phyloP scores from a whole-genome alignment of 2,329 filamentous ascomycete genomes.

The Penicillium hesseltinei region DNA sequence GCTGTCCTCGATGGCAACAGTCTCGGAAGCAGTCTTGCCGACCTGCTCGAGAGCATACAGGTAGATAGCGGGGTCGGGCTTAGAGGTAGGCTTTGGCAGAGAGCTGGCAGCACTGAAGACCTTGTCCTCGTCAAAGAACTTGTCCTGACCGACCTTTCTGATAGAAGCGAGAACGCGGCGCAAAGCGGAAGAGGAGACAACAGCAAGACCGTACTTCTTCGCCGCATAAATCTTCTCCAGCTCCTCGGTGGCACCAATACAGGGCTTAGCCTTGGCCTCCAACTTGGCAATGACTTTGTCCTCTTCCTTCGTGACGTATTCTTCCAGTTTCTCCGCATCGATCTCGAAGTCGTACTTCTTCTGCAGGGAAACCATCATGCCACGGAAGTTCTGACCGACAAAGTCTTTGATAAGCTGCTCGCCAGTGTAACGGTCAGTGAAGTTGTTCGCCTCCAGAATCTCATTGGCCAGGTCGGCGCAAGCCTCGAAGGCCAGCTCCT shows the following conservation, averaged over 20 bases:
- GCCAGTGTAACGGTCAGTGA: constrained; percentile 71
- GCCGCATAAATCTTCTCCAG: constrained; percentile 63
- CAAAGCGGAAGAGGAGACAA: constrained; percentile 78
- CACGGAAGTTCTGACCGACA: constrained; percentile 91
- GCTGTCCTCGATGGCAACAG: constrained; percentile 82
- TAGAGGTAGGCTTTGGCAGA: constrained; percentile 75
- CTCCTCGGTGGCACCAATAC: constrained; percentile 65
- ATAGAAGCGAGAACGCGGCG: constrained; percentile 75
- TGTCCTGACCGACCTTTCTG: constrained; percentile 73
- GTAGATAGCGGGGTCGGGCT: constrained; percentile 90
- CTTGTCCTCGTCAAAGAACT: constrained; percentile 72
- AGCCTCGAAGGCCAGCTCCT: constrained; percentile 86
- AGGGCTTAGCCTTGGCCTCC: constrained; percentile 64
- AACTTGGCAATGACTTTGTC: constrained; percentile 82
- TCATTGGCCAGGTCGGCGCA: constrained; percentile 87
- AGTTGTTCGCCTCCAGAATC: constrained; percentile 67
- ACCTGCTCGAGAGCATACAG: constrained; percentile 71
- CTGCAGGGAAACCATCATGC: constrained; percentile 78
- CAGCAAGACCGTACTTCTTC: constrained; percentile 69
- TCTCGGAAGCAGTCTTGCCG: constrained; percentile 68
- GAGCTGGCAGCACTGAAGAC: constrained; percentile 82
- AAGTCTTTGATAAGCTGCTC: constrained; percentile 79
- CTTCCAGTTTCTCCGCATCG: constrained; percentile 64
- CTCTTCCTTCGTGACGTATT: constrained; percentile 74
- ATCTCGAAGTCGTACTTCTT: constrained; percentile 73